These are phyloP conservation scores for Margaritispora aquatica DNA, from an alignment of 495 filamentous ascomycete species.

Conservation along the genomic window DNA sequence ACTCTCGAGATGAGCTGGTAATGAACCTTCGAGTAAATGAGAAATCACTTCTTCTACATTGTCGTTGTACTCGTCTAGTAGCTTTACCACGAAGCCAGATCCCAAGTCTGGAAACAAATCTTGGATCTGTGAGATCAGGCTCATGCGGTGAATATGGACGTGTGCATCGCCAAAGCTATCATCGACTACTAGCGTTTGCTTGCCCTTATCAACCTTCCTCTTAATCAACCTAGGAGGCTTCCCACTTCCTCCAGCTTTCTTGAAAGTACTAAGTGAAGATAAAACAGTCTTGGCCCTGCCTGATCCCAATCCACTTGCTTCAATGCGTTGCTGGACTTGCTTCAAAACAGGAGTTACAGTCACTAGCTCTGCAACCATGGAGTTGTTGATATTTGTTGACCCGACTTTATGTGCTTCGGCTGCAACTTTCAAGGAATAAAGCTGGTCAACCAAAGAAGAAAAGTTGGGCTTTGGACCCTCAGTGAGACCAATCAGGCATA, in stretches of 20 bases:
- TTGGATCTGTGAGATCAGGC: conserved; percentile 77
- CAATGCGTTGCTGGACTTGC: conserved; percentile 39
- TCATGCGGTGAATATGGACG: conserved; percentile 75
- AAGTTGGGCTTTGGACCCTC: conserved; percentile 59
- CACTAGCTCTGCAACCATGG: conserved; percentile 56
- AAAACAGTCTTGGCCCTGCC: conserved; percentile 54
- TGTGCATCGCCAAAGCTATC: conserved; percentile 37
- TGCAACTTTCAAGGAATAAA: conserved; percentile 71
- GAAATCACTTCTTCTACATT: conserved; percentile 74
- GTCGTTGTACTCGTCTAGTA: conserved; percentile 74
- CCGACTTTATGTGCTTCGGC: conserved; percentile 50
- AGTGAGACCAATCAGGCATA: conserved; percentile 61
- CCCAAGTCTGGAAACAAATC: conserved; percentile 91
- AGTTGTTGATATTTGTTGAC: conserved; percentile 42
- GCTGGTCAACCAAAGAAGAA: conserved; percentile 68
- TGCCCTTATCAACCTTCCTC: conserved; percentile 47
- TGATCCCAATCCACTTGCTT: conserved; percentile 29
- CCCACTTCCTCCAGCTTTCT: conserved; percentile 42
- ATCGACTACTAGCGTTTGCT: conserved; percentile 45
- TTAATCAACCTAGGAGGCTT: conserved; percentile 44
- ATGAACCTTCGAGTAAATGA: conserved; percentile 75
- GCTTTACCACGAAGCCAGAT: conserved; percentile 68
- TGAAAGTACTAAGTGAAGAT: conserved; percentile 44
- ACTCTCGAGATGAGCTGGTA: conserved; percentile 55
- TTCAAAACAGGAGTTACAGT: conserved; percentile 52